A percentile compares a stretch with the other conserved stretches of the same genome.
phyloP scores from a whole-genome alignment of 177 flowering plant species.

The Tripterygium wilfordii region DNA sequence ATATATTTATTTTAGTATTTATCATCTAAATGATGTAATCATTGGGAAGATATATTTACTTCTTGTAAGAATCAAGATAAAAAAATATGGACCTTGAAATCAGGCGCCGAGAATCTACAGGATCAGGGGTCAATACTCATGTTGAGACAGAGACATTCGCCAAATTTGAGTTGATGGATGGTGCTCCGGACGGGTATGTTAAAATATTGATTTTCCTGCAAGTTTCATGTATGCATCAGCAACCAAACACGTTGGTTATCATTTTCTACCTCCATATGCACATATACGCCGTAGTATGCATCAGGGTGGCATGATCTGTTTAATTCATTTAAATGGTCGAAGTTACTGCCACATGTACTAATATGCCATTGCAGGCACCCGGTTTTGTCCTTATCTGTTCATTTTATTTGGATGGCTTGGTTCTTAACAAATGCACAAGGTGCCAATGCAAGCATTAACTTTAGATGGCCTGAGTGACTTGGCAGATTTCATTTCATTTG shows the following conservation, averaged over 20 bases:
- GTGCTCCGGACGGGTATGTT: constrained; percentile 92
- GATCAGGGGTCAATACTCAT: constrained; percentile 91
- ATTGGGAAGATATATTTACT: constrained; percentile 94
- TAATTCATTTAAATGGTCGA: no score
- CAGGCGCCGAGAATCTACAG: constrained; percentile 94
- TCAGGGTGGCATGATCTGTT: no score
- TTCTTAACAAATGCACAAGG: no score
- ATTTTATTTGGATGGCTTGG: no score
- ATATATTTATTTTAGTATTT: no score
- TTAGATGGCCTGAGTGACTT: no score
- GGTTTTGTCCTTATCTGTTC: no score
- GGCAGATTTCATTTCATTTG: no score
- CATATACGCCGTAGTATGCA: no score
- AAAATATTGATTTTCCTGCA: neutral
- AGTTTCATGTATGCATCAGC: neutral
- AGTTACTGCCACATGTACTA: no score
- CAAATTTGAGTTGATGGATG: constrained; percentile 97
- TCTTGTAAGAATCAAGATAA: constrained; percentile 93
- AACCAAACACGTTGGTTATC: neutral
- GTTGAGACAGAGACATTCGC: constrained; percentile 98
- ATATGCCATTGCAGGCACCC: no score
- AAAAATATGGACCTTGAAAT: constrained; percentile 99
- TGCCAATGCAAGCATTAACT: no score
- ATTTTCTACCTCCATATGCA: neutral
- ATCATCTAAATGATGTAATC: constrained; percentile 94